Evolutionary conservation across 1,284 basidiomycete species (phyloP).

Genomic region (Sanguinoderma infundibulare): DNA sequence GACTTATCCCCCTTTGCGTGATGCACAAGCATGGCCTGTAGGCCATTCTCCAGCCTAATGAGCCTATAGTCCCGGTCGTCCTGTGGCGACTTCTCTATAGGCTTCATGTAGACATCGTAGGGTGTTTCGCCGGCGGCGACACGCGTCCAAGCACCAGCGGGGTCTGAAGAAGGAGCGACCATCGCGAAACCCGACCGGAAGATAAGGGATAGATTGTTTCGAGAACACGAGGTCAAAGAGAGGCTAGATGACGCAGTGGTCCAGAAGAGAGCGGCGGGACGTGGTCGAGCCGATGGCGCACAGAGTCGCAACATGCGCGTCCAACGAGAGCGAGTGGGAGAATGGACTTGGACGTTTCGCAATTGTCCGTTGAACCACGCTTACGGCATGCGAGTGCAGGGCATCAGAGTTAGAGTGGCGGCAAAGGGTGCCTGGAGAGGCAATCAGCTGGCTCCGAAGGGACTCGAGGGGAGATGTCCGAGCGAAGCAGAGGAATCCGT

Average conservation of each 20-base stretch:
- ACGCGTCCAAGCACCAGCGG: constrained; percentile 28
- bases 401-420: not conserved
- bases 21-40: constrained; percentile 87
- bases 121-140: constrained; percentile 25
- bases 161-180: constrained; percentile 16
- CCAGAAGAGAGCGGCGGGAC: constrained; percentile 9
- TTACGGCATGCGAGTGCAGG: constrained; percentile 15
- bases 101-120: constrained; percentile 57
- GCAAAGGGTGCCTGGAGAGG: constrained; percentile 3
- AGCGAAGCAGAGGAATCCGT: not conserved
- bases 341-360: constrained; percentile 3
- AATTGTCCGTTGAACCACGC: constrained; percentile 5
- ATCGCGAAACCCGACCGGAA: constrained; percentile 17
- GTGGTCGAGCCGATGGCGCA: constrained; percentile 18
- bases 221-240: not conserved
- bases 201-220: constrained; percentile 1
- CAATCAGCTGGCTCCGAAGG: not conserved
- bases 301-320: constrained; percentile 24
- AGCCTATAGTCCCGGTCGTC: constrained; percentile 83
- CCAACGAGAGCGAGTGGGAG: constrained; percentile 4
- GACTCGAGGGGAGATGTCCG: not conserved
- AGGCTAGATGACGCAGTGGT: not conserved
- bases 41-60: constrained; percentile 85
- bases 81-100: constrained; percentile 76
- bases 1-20: constrained; percentile 94